phyloP scores from a whole-genome alignment of 2,329 filamentous ascomycete genomes.

The Cladosporium sp. region DNA sequence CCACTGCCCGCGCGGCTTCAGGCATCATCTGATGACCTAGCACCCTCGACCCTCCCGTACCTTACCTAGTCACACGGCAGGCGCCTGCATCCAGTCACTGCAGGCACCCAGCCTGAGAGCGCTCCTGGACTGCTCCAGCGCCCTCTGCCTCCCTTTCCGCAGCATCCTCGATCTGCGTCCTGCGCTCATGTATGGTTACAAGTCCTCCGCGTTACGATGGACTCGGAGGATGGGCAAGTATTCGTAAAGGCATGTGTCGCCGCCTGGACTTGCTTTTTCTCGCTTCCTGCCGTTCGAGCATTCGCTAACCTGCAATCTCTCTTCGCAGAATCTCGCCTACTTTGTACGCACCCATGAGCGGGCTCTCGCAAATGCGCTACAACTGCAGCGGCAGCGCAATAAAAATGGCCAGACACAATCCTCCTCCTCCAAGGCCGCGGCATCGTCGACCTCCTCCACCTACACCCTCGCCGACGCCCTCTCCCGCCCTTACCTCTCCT shows the following conservation, averaged over 20 bases:
- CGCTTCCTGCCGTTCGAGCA: neutral
- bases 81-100: neutral
- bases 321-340: slow-evolving; percentile 74
- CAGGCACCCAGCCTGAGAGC: neutral
- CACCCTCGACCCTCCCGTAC: slow-evolving; percentile 2
- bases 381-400: slow-evolving; percentile 67
- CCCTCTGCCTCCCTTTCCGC: slow-evolving; percentile 4
- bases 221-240: slow-evolving; percentile 82
- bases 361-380: slow-evolving; percentile 89
- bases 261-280: neutral
- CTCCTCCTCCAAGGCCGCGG: slow-evolving; percentile 42
- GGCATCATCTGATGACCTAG: slow-evolving; percentile 11
- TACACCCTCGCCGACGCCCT: slow-evolving; percentile 73
- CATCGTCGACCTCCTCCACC: slow-evolving; percentile 61
- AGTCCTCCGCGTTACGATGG: slow-evolving; percentile 48
- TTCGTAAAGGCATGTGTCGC: slow-evolving; percentile 68
- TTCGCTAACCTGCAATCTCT: neutral
- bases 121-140: neutral
- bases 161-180: slow-evolving; percentile 9
- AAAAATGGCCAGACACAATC: slow-evolving; percentile 49
- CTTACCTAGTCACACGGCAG: slow-evolving; percentile 9
- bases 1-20: neutral
- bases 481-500: slow-evolving; percentile 72
- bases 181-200: slow-evolving; percentile 19
- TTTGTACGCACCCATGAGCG: slow-evolving; percentile 98